Conservation (phyloP, 2,329 filamentous ascomycete species). For the Trichoderma citrinoviride region DNA sequence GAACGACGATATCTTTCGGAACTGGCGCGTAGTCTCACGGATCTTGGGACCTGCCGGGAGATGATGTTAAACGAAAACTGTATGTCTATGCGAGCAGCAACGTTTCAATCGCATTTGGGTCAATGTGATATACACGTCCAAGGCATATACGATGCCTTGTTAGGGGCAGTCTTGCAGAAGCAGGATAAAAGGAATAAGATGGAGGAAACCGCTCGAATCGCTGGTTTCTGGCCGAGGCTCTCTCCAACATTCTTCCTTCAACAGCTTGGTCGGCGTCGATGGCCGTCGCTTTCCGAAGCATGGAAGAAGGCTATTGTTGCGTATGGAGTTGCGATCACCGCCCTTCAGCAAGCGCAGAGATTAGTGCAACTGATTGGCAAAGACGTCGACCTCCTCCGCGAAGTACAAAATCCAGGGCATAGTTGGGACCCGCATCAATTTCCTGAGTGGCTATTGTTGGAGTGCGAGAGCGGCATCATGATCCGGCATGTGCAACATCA, state of each 20-base stretch:
- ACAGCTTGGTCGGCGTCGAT: background rate
- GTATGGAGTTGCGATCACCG: background rate
- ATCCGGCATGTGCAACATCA: conserved; percentile 59
- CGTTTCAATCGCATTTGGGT: too few species aligned
- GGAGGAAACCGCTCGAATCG: too few species aligned
- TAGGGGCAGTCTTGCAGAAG: too few species aligned
- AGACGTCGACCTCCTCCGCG: background rate
- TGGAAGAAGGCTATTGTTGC: background rate
- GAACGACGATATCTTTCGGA: too few species aligned
- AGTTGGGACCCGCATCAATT: conserved; percentile 52
- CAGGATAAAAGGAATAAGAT: background rate
- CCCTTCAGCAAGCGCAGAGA: background rate
- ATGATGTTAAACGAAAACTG: too few species aligned
- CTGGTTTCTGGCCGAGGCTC: background rate
- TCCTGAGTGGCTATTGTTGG: conserved; percentile 62
- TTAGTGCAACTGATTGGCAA: background rate
- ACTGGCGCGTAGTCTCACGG: too few species aligned
- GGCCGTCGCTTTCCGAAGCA: background rate
- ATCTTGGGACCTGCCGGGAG: too few species aligned
- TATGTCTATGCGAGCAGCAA: too few species aligned
- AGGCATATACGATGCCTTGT: too few species aligned
- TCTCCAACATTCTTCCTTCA: background rate
- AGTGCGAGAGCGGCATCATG: conserved; percentile 60
- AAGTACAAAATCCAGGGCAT: conserved; percentile 44
- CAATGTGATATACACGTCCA: too few species aligned